These are phyloP conservation scores for Yamadazyma olivae DNA, from an alignment of 805 yeast genomes.

Conservation along the genomic window DNA sequence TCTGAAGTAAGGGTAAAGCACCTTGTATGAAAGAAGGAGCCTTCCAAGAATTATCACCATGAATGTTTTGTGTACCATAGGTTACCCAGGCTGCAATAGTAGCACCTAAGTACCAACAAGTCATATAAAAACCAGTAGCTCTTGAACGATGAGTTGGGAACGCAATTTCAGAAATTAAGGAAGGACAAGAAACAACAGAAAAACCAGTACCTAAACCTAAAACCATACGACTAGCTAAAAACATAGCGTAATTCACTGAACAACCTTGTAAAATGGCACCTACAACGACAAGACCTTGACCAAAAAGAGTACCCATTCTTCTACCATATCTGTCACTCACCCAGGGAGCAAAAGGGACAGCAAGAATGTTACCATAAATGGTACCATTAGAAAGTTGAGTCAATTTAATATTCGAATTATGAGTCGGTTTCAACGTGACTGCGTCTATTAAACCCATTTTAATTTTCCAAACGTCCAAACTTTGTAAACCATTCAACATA, in stretches of 20 bases:
- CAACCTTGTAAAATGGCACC: slow-evolving; percentile 38
- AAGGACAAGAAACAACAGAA: slow-evolving; percentile 44
- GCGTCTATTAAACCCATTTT: slow-evolving; percentile 24
- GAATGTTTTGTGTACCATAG: slow-evolving; percentile 37
- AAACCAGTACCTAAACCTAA: slow-evolving; percentile 46
- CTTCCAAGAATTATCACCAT: slow-evolving; percentile 46
- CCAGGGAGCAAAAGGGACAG: slow-evolving; percentile 25
- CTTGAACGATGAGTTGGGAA: slow-evolving; percentile 47
- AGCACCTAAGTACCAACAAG: slow-evolving; percentile 55
- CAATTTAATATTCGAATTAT: slow-evolving; percentile 28
- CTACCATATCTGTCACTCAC: slow-evolving; percentile 39
- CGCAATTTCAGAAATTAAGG: slow-evolving; percentile 48
- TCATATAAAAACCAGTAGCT: slow-evolving; percentile 45
- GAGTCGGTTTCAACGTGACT: slow-evolving; percentile 22
- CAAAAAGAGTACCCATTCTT: slow-evolving; percentile 24
- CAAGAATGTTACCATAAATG: slow-evolving; percentile 36
- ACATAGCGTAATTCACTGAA: slow-evolving; percentile 32
- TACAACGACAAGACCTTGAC: slow-evolving; percentile 23
- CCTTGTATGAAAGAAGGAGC: slow-evolving; percentile 54
- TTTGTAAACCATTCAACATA: slow-evolving; percentile 50
- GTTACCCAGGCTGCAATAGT: slow-evolving; percentile 51
- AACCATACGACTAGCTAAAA: slow-evolving; percentile 44
- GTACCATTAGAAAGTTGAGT: slow-evolving; percentile 44
- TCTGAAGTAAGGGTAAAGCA: slow-evolving; percentile 42
- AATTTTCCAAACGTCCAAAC: slow-evolving; percentile 38